phyloP scores from a whole-genome alignment of 2,329 filamentous ascomycete species.

The Tricladium varicosporioides region DNA sequence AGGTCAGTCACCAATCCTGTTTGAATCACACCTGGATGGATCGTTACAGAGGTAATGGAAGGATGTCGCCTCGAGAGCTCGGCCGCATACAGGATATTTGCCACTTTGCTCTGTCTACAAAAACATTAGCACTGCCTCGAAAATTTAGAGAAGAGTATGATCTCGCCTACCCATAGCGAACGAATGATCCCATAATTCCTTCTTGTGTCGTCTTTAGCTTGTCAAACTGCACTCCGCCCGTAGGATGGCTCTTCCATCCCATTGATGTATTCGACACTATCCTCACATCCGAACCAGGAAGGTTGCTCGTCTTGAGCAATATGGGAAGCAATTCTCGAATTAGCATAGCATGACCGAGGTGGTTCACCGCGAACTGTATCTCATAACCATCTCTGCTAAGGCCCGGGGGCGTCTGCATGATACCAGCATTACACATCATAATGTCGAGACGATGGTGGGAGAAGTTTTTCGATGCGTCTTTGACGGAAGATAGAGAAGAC shows the following conservation, averaged over 20 bases:
- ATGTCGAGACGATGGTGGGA: conserved; percentile 41
- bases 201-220: conserved; percentile 13
- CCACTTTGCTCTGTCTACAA: conserved; percentile 45
- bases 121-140: neutral
- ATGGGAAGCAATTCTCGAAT: conserved; percentile 37
- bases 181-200: conserved; percentile 1
- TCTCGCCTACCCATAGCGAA: conserved; percentile 8
- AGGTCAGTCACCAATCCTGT: conserved; percentile 12
- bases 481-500: conserved; percentile 41
- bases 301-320: conserved; percentile 29
- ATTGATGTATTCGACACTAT: conserved; percentile 19
- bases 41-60: conserved; percentile 35
- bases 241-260: conserved; percentile 8
- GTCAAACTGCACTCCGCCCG: conserved; percentile 11
- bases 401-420: conserved; percentile 39
- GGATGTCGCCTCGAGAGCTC: conserved; percentile 42
- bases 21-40: conserved; percentile 39
- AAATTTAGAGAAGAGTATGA: neutral
- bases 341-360: conserved; percentile 46
- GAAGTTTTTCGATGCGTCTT: conserved; percentile 39
- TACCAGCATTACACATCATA: conserved; percentile 45
- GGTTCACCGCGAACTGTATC: conserved; percentile 47
- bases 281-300: conserved; percentile 19
- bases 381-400: conserved; percentile 47
- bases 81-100: conserved; percentile 44